Evolutionary conservation across 495 filamentous ascomycete genomes (phyloP).

Genomic region (Jackrogersella multiformis): DNA sequence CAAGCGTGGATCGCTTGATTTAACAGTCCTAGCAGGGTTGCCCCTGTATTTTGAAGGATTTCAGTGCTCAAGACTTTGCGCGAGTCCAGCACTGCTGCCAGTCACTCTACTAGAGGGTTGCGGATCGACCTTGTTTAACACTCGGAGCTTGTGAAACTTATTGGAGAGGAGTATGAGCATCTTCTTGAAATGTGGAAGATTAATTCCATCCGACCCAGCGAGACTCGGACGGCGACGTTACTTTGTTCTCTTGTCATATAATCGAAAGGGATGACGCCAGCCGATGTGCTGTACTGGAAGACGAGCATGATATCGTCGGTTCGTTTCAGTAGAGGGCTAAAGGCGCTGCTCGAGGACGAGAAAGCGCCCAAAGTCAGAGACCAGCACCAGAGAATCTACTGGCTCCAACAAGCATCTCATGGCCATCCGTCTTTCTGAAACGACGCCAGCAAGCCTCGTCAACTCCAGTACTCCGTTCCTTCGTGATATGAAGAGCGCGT

Average conservation of each 20-base stretch:
- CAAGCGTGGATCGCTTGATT: constrained; percentile 52
- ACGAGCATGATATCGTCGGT: constrained; percentile 49
- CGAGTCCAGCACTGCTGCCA: constrained; percentile 50
- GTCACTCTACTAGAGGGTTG: constrained; percentile 61
- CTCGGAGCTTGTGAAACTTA: constrained; percentile 66
- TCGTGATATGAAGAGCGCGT: constrained; percentile 50
- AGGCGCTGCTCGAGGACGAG: constrained; percentile 6
- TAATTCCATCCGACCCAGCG: neutral
- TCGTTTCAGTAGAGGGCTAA: constrained; percentile 50
- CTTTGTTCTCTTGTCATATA: constrained; percentile 51
- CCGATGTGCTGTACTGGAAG: constrained; percentile 45
- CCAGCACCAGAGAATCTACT: neutral
- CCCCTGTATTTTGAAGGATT: constrained; percentile 64
- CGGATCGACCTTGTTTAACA: constrained; percentile 69
- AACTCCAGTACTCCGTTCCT: constrained; percentile 29
- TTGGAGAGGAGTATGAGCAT: constrained; percentile 49
- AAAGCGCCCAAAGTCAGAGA: neutral
- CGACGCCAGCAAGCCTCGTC: constrained; percentile 23
- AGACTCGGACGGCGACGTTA: constrained; percentile 16
- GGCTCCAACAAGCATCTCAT: neutral
- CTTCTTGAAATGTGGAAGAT: neutral
- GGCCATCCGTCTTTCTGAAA: constrained; percentile 23
- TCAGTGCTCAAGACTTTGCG: constrained; percentile 56
- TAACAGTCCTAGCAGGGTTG: constrained; percentile 65
- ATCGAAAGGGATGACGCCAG: neutral